These are phyloP conservation scores for Linnemannia hyalina DNA, from an alignment of 192 early-diverging fungal genomes.

Conservation along the genomic window DNA sequence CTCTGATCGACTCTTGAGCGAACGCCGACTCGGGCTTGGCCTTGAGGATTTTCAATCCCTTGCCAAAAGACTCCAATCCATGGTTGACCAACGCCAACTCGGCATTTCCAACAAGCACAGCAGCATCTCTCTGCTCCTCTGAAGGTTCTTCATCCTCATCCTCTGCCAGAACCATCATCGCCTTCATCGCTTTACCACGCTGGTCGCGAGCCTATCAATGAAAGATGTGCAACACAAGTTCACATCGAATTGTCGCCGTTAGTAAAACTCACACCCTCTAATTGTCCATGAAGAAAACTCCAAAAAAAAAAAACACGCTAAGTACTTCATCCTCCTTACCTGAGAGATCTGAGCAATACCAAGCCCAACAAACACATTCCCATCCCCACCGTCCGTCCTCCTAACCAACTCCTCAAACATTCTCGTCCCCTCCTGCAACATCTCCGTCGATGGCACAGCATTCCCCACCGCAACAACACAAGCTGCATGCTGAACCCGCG, in stretches of 20 bases:
- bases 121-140: slow-evolving; percentile 35
- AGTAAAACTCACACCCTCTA: neutral
- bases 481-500: slow-evolving; percentile 43
- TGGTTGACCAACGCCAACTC: slow-evolving; percentile 18
- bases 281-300: no score
- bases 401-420: slow-evolving; percentile 53
- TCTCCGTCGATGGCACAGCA: slow-evolving; percentile 30
- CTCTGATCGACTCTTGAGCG: slow-evolving; percentile 44
- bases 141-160: slow-evolving; percentile 26
- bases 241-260: neutral
- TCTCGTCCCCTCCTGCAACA: slow-evolving; percentile 45
- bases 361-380: slow-evolving; percentile 29
- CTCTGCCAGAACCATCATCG: slow-evolving; percentile 8
- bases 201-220: slow-evolving; percentile 19
- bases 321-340: slow-evolving; percentile 8
- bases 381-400: slow-evolving; percentile 14
- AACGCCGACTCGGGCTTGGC: slow-evolving; percentile 15
- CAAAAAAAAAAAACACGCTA: neutral
- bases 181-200: slow-evolving; percentile 25
- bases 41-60: slow-evolving; percentile 20
- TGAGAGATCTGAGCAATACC: slow-evolving; percentile 40
- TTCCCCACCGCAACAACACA: slow-evolving; percentile 43
- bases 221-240: neutral
- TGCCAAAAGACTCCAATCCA: slow-evolving; percentile 19
- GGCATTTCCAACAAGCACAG: slow-evolving; percentile 20